Conservation (phyloP, 1,284 basidiomycete genomes). For the Sanguinoderma infundibulare region DNA sequence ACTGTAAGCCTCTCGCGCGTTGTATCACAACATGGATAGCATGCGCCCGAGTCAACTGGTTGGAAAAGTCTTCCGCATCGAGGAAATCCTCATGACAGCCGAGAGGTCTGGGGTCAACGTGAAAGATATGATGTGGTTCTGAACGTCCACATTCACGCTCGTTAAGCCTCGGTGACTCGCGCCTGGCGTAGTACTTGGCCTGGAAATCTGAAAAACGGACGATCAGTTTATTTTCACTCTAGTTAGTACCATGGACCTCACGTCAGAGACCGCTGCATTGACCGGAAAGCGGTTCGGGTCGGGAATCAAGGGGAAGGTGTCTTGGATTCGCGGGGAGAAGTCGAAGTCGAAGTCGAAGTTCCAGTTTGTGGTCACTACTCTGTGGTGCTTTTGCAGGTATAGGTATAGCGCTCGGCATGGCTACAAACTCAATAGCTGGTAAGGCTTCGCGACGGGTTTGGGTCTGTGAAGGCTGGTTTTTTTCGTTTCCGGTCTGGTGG, state of each 20-base stretch:
- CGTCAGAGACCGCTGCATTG: background rate
- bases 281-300: background rate
- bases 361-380: no score
- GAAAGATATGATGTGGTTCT: background rate
- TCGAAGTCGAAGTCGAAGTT: background rate
- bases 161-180: background rate
- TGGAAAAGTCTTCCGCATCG: background rate
- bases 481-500: no score
- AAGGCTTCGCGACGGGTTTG: no score
- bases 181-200: no score
- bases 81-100: background rate
- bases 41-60: background rate
- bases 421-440: no score
- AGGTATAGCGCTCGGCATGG: no score
- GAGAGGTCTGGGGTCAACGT: background rate
- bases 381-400: no score
- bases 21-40: background rate
- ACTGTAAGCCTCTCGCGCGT: background rate
- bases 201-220: background rate
- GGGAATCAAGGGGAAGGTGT: background rate
- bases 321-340: background rate
- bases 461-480: no score
- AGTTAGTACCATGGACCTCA: no score
- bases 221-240: no score
- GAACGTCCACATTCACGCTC: background rate